phyloP scores from a whole-genome alignment of 768 basidiomycete genomes.

The Leucogyrophana mollusca region DNA sequence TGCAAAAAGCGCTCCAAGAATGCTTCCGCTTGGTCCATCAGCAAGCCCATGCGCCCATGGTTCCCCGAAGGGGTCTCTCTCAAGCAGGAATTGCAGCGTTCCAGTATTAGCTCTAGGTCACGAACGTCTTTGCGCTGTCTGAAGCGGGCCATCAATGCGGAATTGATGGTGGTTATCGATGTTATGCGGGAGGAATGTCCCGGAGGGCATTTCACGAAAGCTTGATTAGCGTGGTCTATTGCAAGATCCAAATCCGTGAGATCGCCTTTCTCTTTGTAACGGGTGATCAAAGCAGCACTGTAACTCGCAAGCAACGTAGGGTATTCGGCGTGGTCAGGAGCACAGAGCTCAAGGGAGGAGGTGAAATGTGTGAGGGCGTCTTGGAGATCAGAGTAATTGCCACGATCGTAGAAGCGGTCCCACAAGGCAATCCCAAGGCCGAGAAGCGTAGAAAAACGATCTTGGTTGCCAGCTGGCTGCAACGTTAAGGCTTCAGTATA shows the following conservation, averaged over 20 bases:
- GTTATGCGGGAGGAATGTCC: background rate
- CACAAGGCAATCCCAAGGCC: slow-evolving; percentile 8
- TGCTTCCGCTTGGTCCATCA: slow-evolving; percentile 13
- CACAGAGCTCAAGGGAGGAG: slow-evolving; percentile 13
- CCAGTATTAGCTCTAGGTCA: slow-evolving; percentile 18
- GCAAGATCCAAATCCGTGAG: slow-evolving; percentile 13
- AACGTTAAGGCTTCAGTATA: slow-evolving; percentile 16
- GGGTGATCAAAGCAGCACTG: slow-evolving; percentile 9
- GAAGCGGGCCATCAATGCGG: slow-evolving; percentile 9
- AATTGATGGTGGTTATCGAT: slow-evolving; percentile 3
- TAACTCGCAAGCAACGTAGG: background rate
- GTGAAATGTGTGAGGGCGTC: slow-evolving; percentile 12
- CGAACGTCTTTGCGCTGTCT: slow-evolving; percentile 6
- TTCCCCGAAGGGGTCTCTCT: background rate
- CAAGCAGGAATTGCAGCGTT: slow-evolving; percentile 18
- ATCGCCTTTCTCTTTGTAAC: slow-evolving; percentile 15
- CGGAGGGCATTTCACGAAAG: slow-evolving; percentile 9
- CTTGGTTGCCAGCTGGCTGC: slow-evolving; percentile 5
- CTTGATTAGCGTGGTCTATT: slow-evolving; percentile 14
- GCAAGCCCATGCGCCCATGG: slow-evolving; percentile 1
- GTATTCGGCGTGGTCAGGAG: slow-evolving; percentile 5
- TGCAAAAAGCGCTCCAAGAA: slow-evolving; percentile 10
- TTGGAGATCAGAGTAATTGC: slow-evolving; percentile 14
- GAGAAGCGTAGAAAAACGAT: slow-evolving; percentile 11
- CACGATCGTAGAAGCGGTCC: slow-evolving; percentile 8